Conservation (phyloP, 139 green algal genomes). For the Eudorina sp. region DNA sequence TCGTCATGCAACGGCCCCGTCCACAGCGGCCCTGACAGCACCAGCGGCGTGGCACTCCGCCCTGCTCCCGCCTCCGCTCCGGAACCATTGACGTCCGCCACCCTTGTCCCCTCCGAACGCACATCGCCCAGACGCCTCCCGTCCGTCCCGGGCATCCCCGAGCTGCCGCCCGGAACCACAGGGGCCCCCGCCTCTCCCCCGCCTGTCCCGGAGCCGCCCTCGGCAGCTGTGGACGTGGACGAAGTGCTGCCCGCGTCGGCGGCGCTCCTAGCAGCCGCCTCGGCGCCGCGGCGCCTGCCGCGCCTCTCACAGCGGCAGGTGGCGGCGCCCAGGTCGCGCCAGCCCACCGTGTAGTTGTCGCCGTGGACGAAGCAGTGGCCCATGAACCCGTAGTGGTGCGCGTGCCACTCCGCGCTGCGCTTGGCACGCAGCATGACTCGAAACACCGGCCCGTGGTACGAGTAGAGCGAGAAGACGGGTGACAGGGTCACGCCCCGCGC, state of each 20-base stretch:
- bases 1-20: constrained; percentile 69
- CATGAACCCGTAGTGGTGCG: constrained; percentile 53
- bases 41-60: constrained; percentile 29
- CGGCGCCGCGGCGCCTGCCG: constrained; percentile 1
- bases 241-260: too few relatives aligned
- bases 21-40: constrained; percentile 69
- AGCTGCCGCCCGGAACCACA: too few relatives aligned
- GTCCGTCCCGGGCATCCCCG: too few relatives aligned
- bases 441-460: constrained; percentile 65
- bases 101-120: too few relatives aligned
- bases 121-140: too few relatives aligned
- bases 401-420: constrained; percentile 42
- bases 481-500: constrained; percentile 51
- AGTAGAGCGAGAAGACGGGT: constrained; percentile 74
- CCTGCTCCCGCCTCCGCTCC: background rate
- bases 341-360: constrained; percentile 46
- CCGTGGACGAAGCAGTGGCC: constrained; percentile 57
- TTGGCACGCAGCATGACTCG: constrained; percentile 60
- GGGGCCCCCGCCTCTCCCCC: too few relatives aligned
- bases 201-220: too few relatives aligned
- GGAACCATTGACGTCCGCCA: too few relatives aligned
- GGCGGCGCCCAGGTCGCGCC: constrained; percentile 41
- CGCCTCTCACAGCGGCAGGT: constrained; percentile 21
- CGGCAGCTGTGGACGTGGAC: too few relatives aligned
- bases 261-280: background rate